These are phyloP conservation scores for Trichoderma oligosporum DNA, from an alignment of 2,329 filamentous ascomycete species.

Conservation along the genomic window DNA sequence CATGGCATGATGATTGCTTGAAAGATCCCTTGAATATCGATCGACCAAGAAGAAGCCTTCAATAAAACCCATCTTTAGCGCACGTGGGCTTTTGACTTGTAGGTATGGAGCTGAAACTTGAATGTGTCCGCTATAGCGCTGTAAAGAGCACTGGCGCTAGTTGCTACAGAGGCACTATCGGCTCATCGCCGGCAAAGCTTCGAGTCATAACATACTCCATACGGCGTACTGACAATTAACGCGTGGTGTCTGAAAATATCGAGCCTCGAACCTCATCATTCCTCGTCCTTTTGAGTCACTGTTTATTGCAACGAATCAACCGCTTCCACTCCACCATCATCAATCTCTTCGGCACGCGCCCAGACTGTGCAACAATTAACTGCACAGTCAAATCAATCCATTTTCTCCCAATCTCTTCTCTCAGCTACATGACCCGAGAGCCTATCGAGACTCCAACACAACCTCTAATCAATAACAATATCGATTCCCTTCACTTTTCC, in stretches of 20 bases:
- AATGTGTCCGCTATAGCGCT: no score
- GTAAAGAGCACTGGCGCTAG: neutral
- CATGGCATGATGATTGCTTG: no score
- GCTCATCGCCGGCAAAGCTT: slow-evolving; percentile 30
- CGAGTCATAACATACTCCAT: no score
- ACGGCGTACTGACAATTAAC: no score
- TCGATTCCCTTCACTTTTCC: slow-evolving; percentile 33
- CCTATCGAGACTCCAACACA: slow-evolving; percentile 45
- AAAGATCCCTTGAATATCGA: no score
- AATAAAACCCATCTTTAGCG: no score
- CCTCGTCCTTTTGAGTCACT: neutral
- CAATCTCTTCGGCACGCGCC: slow-evolving; percentile 16
- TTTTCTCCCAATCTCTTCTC: slow-evolving; percentile 33
- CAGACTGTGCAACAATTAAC: slow-evolving; percentile 49
- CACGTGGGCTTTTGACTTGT: no score
- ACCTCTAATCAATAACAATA: slow-evolving; percentile 37
- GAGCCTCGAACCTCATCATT: neutral
- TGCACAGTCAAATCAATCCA: slow-evolving; percentile 48
- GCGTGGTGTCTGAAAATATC: slow-evolving; percentile 25
- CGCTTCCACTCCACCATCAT: slow-evolving; percentile 15
- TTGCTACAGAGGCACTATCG: slow-evolving; percentile 15
- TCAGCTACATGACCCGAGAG: slow-evolving; percentile 64
- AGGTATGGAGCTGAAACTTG: no score
- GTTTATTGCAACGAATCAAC: slow-evolving; percentile 8
- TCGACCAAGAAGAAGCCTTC: no score